These are phyloP conservation scores for Coprinopsis marcescibilis DNA, from an alignment of 768 basidiomycete species.

Conservation along the genomic window DNA sequence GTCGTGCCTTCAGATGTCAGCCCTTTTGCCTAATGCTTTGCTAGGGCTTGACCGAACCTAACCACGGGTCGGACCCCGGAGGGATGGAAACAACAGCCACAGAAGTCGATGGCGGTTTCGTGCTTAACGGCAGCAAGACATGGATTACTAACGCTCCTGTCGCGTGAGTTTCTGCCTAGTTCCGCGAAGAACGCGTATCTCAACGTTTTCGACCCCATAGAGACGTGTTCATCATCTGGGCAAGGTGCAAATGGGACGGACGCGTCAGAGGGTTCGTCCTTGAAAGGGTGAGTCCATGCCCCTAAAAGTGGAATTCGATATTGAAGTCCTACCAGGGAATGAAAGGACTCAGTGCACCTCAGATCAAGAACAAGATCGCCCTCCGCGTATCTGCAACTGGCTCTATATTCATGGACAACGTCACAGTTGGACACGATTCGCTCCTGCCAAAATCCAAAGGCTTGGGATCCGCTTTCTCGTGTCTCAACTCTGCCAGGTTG, in stretches of 20 bases:
- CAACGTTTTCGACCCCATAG: constrained; percentile 30
- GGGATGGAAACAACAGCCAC: constrained; percentile 94
- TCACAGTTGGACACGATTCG: constrained; percentile 65
- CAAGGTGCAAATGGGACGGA: constrained; percentile 89
- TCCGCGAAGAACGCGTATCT: neutral
- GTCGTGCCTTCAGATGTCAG: constrained; percentile 22
- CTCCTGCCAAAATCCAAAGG: constrained; percentile 76
- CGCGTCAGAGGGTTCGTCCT: constrained; percentile 87
- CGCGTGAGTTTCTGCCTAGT: constrained; percentile 48
- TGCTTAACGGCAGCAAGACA: constrained; percentile 89
- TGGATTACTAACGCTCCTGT: constrained; percentile 96
- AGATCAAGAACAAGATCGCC: constrained; percentile 91
- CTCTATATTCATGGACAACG: constrained; percentile 90
- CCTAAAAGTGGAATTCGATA: neutral
- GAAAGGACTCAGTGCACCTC: constrained; percentile 76
- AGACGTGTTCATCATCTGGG: constrained; percentile 92
- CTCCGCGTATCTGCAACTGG: constrained; percentile 81
- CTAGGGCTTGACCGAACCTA: constrained; percentile 92
- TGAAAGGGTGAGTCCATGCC: constrained; percentile 61
- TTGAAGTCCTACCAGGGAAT: constrained; percentile 44
- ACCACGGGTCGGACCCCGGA: constrained; percentile 95
- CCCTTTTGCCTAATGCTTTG: neutral
- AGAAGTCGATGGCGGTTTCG: constrained; percentile 79
- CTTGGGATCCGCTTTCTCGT: constrained; percentile 83
- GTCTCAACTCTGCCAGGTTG: constrained; percentile 82